Base-by-base conservation (phyloP, 441 rosid genomes). In the Corymbia calophylla region DNA sequence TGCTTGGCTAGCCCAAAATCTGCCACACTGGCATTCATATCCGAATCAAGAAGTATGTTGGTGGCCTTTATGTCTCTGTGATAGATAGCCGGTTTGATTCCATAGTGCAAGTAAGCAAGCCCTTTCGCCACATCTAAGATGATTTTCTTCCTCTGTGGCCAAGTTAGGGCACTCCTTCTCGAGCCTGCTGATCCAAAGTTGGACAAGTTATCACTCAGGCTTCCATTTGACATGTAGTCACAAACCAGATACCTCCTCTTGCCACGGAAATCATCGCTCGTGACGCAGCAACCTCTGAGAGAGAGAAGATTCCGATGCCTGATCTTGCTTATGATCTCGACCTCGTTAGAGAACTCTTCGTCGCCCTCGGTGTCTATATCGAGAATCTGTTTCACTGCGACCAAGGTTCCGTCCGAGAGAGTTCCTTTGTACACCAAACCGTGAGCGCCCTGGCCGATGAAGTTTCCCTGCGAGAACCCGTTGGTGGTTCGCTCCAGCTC, bases 1-100 rank as follows among this genome's bases (percentile, higher is more conserved):
- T 95, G 96, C 92, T 92, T 95, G 1, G 95, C 96, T 58, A 95
- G 89, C 54, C 97, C 96, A 35, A 95, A 95, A 91, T 95, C 96
- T 0, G 94, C 92, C 29, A 95, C 94, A 87, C 92, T 93, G 1
- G 95, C 97, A 88, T 91, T 92, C 94, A 95, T 88, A 51, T 94
- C 94, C 6, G 88, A 35, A 92, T 95, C 95, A 12, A 95, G 44
- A 19, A 95, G 93, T 56, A 95, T 93, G 92, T 95, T 95, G 1
- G 94, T 95, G 19, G 95, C 77, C 92, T 95, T 95, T 32, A 95
- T 92, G 91, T 95, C 97, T 6, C 97, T 93, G 84, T 95, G 97
- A 88, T 93, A 95, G 58, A 95, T 95, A 6, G 95, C 92, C 1
- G 96, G 97, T 66, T 95, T 93, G 82, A 95, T 88, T 16, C 96